Evolutionary conservation across 2,329 filamentous ascomycete genomes (phyloP).

Genomic region (Neofusicoccum sp.): DNA sequence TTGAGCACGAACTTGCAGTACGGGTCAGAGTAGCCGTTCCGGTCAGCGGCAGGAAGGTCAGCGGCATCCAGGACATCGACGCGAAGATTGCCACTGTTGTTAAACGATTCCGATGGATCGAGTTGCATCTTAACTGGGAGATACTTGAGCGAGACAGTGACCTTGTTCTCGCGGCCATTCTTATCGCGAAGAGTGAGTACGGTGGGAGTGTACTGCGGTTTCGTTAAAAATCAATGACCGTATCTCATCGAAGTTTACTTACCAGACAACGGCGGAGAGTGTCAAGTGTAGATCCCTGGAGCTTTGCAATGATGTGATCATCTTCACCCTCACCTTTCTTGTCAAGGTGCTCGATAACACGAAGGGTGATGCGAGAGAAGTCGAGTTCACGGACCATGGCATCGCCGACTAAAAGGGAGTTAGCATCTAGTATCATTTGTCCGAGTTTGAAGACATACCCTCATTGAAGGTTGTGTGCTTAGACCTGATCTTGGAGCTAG

Average conservation of each 20-base stretch:
- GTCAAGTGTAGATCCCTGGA: slow-evolving; percentile 80
- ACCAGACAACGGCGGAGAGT: slow-evolving; percentile 79
- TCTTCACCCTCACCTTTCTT: slow-evolving; percentile 66
- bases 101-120: slow-evolving; percentile 94
- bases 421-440: slow-evolving; percentile 25
- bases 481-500: slow-evolving; percentile 71
- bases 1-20: slow-evolving; percentile 94
- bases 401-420: slow-evolving; percentile 63
- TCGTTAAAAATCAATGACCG: slow-evolving; percentile 32
- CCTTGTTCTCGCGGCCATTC: slow-evolving; percentile 70
- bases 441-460: slow-evolving; percentile 47
- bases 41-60: slow-evolving; percentile 88
- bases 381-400: slow-evolving; percentile 97
- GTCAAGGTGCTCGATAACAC: slow-evolving; percentile 77
- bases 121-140: slow-evolving; percentile 92
- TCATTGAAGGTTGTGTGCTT: slow-evolving; percentile 77
- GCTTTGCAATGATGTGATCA: slow-evolving; percentile 74
- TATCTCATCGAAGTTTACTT: slow-evolving; percentile 41
- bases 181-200: slow-evolving; percentile 75
- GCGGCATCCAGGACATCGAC: slow-evolving; percentile 88
- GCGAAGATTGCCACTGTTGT: slow-evolving; percentile 94
- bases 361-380: slow-evolving; percentile 87
- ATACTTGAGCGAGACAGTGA: slow-evolving; percentile 92
- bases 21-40: slow-evolving; percentile 95
- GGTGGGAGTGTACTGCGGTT: slow-evolving; percentile 71